Evolutionary conservation across 2,329 filamentous ascomycete genomes (phyloP).

Genomic region (Chrysoporthe cubensis): DNA sequence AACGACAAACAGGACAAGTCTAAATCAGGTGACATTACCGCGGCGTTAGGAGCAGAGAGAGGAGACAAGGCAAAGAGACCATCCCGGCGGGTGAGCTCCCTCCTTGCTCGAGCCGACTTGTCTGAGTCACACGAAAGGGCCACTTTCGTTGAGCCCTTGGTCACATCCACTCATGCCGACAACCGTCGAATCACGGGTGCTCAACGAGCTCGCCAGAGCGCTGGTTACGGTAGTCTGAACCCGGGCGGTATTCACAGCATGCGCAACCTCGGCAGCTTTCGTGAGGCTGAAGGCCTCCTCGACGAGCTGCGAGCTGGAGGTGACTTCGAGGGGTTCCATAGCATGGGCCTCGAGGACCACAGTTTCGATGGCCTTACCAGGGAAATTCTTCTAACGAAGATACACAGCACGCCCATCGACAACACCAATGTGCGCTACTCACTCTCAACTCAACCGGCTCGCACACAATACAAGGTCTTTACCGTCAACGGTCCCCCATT

Average conservation of each 20-base stretch:
- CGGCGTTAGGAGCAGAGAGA: slow-evolving; percentile 68
- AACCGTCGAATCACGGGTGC: slow-evolving; percentile 69
- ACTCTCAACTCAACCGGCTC: slow-evolving; percentile 55
- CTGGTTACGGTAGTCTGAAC: slow-evolving; percentile 34
- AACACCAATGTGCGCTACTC: slow-evolving; percentile 65
- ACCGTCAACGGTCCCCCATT: slow-evolving; percentile 65
- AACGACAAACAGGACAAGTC: slow-evolving; percentile 52
- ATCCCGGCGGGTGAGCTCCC: slow-evolving; percentile 84
- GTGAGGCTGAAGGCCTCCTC: slow-evolving; percentile 59
- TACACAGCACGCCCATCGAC: slow-evolving; percentile 69
- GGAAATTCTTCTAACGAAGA: slow-evolving; percentile 72
- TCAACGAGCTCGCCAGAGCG: slow-evolving; percentile 65
- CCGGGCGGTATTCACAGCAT: slow-evolving; percentile 36
- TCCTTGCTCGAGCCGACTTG: slow-evolving; percentile 84
- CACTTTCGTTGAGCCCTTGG: slow-evolving; percentile 72
- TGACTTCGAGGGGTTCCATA: slow-evolving; percentile 70
- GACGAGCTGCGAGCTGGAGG: slow-evolving; percentile 67
- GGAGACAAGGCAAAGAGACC: slow-evolving; percentile 59
- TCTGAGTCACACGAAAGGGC: slow-evolving; percentile 82
- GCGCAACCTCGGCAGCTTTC: slow-evolving; percentile 68
- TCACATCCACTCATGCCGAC: slow-evolving; percentile 45
- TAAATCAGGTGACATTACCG: slow-evolving; percentile 62
- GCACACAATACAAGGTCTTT: slow-evolving; percentile 65
- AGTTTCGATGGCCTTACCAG: slow-evolving; percentile 71
- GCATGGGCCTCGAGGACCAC: slow-evolving; percentile 74